phyloP scores from a whole-genome alignment of 345 rosid species.

The Syzygium oleosum region DNA sequence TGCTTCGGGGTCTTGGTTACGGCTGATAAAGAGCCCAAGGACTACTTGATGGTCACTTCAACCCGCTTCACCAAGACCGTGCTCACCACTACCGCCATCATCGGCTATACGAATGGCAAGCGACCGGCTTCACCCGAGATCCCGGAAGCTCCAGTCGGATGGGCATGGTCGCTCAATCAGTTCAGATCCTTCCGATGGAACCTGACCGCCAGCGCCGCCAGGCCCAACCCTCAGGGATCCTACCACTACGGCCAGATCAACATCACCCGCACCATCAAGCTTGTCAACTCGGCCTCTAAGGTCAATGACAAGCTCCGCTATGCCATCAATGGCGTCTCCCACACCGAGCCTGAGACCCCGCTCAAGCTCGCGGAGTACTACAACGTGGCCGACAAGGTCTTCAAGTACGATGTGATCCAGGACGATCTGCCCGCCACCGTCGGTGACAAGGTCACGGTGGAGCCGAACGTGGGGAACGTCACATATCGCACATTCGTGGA shows the following conservation, averaged over 20 bases:
- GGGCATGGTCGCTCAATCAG: slow-evolving; percentile 34
- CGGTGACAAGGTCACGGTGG: not conserved
- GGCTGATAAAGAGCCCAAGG: slow-evolving; percentile 14
- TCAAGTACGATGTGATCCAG: slow-evolving; percentile 11
- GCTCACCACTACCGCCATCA: slow-evolving; percentile 6
- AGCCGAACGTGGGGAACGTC: slow-evolving; percentile 18
- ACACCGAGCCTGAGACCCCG: slow-evolving; percentile 13
- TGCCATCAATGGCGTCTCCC: slow-evolving; percentile 24
- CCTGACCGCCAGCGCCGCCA: slow-evolving; percentile 27
- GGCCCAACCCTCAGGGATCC: slow-evolving; percentile 33
- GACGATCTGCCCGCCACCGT: slow-evolving; percentile 1
- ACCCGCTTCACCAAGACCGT: slow-evolving; percentile 19
- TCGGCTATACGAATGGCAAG: slow-evolving; percentile 10
- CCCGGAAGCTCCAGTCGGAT: slow-evolving; percentile 20
- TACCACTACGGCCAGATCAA: slow-evolving; percentile 28
- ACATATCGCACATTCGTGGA: slow-evolving; percentile 21
- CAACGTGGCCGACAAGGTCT: slow-evolving; percentile 16
- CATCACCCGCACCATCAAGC: slow-evolving; percentile 24
- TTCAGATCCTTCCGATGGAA: slow-evolving; percentile 32
- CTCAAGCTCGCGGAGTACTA: slow-evolving; percentile 25
- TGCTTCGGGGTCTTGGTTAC: slow-evolving; percentile 17
- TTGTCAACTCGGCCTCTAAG: slow-evolving; percentile 6
- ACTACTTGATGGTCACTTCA: slow-evolving; percentile 23
- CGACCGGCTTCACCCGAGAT: slow-evolving; percentile 15
- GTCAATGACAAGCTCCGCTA: slow-evolving; percentile 21